A percentile compares a stretch with the other conserved stretches of the same genome.
phyloP scores from a whole-genome alignment of 768 basidiomycete species.

The Podaxis sp. region DNA sequence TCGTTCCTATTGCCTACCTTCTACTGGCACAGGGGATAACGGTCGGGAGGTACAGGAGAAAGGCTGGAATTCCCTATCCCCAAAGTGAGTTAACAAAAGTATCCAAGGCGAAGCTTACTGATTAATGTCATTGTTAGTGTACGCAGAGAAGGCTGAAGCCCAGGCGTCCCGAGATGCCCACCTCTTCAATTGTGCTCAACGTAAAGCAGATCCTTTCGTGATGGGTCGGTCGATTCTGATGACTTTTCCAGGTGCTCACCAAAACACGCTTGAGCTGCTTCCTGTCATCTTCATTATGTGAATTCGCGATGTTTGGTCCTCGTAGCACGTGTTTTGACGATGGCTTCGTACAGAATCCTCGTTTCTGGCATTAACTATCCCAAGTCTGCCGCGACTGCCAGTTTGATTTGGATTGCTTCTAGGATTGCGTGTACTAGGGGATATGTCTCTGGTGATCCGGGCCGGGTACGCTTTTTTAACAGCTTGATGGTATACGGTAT shows the following conservation, averaged over 20 bases:
- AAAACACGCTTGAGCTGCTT: constrained; percentile 56
- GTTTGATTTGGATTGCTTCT: not conserved
- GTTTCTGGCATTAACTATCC: constrained; percentile 7
- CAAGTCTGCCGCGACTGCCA: not conserved
- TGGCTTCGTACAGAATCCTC: not conserved
- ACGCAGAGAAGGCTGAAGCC: constrained; percentile 65
- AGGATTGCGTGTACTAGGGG: constrained; percentile 11
- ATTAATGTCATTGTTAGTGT: constrained; percentile 39
- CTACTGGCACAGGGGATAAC: constrained; percentile 45
- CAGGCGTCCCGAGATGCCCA: constrained; percentile 49
- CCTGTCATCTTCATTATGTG: constrained; percentile 46
- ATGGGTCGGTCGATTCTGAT: not conserved
- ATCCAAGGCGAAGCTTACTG: not conserved
- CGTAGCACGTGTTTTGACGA: not conserved
- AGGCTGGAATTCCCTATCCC: constrained; percentile 63
- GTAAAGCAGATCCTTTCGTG: constrained; percentile 33
- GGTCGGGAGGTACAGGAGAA: constrained; percentile 45
- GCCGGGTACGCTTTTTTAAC: not conserved
- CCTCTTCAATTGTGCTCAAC: constrained; percentile 72
- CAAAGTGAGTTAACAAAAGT: constrained; percentile 44
- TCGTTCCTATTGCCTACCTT: constrained; percentile 52
- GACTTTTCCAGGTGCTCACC: constrained; percentile 55
- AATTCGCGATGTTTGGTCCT: not conserved
- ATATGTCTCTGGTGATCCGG: constrained; percentile 14
- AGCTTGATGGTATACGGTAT: not conserved